Conservation (phyloP, 768 basidiomycete genomes). For the Boletus rubescentipes region DNA sequence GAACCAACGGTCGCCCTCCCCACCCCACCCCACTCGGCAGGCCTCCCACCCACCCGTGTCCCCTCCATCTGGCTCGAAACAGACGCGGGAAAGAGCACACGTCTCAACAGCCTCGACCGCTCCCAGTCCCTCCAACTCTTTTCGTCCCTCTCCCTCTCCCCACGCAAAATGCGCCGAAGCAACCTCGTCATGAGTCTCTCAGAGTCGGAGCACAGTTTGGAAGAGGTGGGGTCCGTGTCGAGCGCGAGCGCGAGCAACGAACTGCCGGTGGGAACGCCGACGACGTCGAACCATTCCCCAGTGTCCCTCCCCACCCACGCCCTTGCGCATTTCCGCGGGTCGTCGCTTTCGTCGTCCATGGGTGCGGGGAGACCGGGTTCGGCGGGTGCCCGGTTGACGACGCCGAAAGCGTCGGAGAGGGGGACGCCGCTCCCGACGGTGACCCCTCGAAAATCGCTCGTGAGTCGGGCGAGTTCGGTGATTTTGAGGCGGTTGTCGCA, state of each 20-base stretch:
- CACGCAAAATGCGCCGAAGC: conserved; percentile 14
- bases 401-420: neutral
- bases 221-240: too few relatives aligned
- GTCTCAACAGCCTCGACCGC: conserved; percentile 22
- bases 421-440: neutral
- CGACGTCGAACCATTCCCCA: conserved; percentile 12
- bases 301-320: conserved; percentile 15
- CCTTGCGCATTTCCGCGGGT: conserved; percentile 1
- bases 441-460: conserved; percentile 15
- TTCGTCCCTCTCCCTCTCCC: conserved; percentile 15
- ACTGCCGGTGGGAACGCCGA: neutral
- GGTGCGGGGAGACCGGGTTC: conserved; percentile 20
- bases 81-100: conserved; percentile 29
- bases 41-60: conserved; percentile 26
- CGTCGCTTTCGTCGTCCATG: neutral
- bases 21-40: conserved; percentile 22
- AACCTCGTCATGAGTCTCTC: conserved; percentile 30
- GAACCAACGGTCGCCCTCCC: conserved; percentile 19
- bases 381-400: conserved; percentile 22
- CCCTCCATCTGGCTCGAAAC: conserved; percentile 53
- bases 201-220: conserved; percentile 4
- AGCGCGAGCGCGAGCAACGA: too few relatives aligned
- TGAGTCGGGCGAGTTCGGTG: conserved; percentile 30
- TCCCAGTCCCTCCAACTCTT: conserved; percentile 22
- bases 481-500: conserved; percentile 25